phyloP scores from a whole-genome alignment of 305 asterid species.

The Fraxinus angustifolia region DNA sequence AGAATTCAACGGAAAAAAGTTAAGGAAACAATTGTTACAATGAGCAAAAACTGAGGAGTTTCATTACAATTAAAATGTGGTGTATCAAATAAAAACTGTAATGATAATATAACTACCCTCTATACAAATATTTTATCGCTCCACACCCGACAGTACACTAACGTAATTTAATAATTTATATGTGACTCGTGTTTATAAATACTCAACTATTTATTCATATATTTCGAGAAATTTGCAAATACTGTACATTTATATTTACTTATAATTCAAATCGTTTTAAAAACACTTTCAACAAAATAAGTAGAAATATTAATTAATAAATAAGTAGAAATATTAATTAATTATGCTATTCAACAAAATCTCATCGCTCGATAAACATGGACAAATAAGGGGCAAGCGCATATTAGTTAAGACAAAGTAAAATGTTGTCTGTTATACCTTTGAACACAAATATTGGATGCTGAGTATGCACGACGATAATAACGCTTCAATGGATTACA shows the following conservation, averaged over 20 bases:
- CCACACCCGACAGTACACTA: conserved; percentile 7
- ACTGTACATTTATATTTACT: too few relatives aligned
- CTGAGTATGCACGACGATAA: conserved; percentile 15
- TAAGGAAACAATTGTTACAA: too few relatives aligned
- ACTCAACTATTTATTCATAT: background rate
- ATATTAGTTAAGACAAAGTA: background rate
- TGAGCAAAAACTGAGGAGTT: too few relatives aligned
- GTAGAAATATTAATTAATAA: background rate
- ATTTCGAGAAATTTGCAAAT: background rate
- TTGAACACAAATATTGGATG: background rate
- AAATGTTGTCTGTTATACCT: background rate
- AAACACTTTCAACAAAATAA: background rate
- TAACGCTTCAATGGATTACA: conserved; percentile 15
- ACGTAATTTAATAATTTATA: background rate
- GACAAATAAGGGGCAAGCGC: background rate
- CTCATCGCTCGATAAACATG: background rate
- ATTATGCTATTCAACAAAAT: background rate
- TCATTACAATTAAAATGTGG: too few relatives aligned
- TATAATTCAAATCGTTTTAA: background rate
- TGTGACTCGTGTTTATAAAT: background rate
- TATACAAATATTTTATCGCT: background rate
- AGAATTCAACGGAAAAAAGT: too few relatives aligned
- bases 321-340: background rate
- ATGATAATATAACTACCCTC: too few relatives aligned
- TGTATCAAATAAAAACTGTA: too few relatives aligned